Base-by-base conservation (phyloP, 2,329 filamentous ascomycete genomes). In the Hyphodiscus sp. region DNA sequence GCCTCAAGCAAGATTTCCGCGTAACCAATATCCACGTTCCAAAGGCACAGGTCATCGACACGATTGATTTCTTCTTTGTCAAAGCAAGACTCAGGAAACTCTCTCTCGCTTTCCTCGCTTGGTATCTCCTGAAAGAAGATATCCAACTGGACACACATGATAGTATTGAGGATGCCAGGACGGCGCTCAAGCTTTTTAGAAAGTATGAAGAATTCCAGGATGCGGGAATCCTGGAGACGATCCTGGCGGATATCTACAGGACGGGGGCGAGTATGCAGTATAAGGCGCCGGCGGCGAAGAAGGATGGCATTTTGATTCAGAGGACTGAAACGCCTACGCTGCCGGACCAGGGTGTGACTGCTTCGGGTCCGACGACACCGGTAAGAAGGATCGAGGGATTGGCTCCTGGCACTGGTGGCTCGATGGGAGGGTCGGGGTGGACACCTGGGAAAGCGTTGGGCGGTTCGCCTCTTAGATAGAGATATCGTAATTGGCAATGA, bases 11-110 rank as follows among this genome's bases (percentile, higher is more conserved):
- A 63, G 94, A 99, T 71, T 97, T 99, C 73, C 89, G 94, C 50
- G 95, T 95, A 52, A 95, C 96, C 72, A 99, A 99, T 70, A 96
- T 99, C 52, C 89, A 96, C 68, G 87, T 99, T 0, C 94, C 95
- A 1, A 89, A 86, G 67, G 72, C 81, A 2, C 94, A 99, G 69
- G 87, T 96, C 38, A 90, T 99, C 52, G 94, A 99, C 71, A 99
- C 95, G 0, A 91, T 91, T 61, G 87, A 95, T 59, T 78, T 96
- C 1, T 97, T 95, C 74, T 95, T 88, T 71, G 83, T 95, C 54
- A 83, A 86, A 52, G 78, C 82, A 16, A 86, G 90, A 30, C 80
- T 89, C 50, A 84, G 95, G n/a, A 94, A 91, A 67, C 80, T 99
- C 1, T 94, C 87, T 8, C 77, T 99, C 19, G 88, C 92, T 26